Evolutionary conservation across 2,329 filamentous ascomycete species (phyloP), one percentile per base, ranked within the genome.

Genomic region (Aureobasidium namibiae): DNA sequence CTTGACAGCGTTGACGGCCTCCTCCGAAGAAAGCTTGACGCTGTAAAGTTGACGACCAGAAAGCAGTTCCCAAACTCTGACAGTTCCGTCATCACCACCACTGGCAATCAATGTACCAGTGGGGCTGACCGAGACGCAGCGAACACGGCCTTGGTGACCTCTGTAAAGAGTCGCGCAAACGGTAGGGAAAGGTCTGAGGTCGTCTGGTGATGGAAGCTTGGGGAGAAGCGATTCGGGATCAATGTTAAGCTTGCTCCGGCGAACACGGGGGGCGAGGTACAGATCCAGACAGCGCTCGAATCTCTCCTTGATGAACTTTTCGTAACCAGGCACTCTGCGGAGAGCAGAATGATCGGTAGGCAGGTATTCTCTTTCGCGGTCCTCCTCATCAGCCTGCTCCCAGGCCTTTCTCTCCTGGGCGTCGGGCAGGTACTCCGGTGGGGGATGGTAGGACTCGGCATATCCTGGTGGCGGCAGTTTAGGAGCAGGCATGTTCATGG

Each of bases 241-340:
- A 69, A 99, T 97, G 75, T 97, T 96, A 68, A 99, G 83, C 73
- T 92, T 89, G 77, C 92, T 96, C 72, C 95, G 88, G 61, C 92
- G 85, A 60, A 99, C 85, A 68, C 94, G 83, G 48, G 95, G 94
- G 16, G 95, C 94, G 61, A 99, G 82, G 72, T 99, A 99, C 18
- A 99, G 81, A 74, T 99, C 95, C 65, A 99, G 78, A 72, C 91
- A 97, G 64, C 95, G 82, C 73, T 99, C 92, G 67, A 99, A 99
- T 65, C 92, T 87, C 74, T 99, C 94, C 73, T 96, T 96, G 71
- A 99, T 85, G 65, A 96, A 90, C 58, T 81, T 82, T 53, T 88
- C 89, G 70, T 96, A 99, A 16, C 88, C 95, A 53, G 95, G 94
- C 7, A 97, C 94, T 70, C 90, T 91, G 63, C 94, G 87, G 59